These are phyloP conservation scores for Saccharomyces hybrid DNA, from an alignment of 1,139 yeast species.

Conservation along the genomic window DNA sequence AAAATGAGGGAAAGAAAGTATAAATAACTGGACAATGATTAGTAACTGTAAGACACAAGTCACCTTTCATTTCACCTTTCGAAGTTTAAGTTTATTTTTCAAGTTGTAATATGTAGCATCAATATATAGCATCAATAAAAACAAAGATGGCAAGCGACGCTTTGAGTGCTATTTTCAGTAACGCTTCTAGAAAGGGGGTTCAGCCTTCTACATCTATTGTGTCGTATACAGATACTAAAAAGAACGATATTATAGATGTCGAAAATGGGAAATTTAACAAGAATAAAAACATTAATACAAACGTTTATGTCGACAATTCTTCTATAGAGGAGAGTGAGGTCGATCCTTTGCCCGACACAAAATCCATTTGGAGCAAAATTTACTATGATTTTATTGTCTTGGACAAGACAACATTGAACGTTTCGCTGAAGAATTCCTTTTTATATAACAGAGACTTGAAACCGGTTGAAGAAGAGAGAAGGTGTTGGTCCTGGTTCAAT, in stretches of 20 bases:
- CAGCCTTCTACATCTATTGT: constrained; percentile 7
- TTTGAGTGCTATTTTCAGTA: constrained; percentile 7
- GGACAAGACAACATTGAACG: constrained; percentile 13
- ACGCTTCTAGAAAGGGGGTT: constrained; percentile 2
- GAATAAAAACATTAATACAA: neutral
- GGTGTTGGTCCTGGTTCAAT: constrained; percentile 75
- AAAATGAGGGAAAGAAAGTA: neutral
- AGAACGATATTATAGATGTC: neutral
- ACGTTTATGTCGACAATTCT: constrained; percentile 3
- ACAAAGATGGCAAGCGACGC: constrained; percentile 4
- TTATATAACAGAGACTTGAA: constrained; percentile 56
- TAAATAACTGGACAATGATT: neutral
- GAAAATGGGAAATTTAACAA: neutral
- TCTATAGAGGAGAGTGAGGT: constrained; percentile 6
- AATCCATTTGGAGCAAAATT: constrained; percentile 15
- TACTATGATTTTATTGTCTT: constrained; percentile 17
- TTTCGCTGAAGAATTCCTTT: constrained; percentile 39
- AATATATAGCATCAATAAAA: too few relatives aligned
- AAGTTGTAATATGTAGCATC: too few relatives aligned
- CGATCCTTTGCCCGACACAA: constrained; percentile 3
- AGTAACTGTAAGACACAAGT: too few relatives aligned
- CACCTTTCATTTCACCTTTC: too few relatives aligned
- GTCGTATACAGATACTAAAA: neutral
- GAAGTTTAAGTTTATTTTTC: too few relatives aligned
- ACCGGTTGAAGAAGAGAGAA: constrained; percentile 53